These are phyloP conservation scores for Linderina pennispora DNA, from an alignment of 192 early-diverging fungal genomes.

Conservation along the genomic window DNA sequence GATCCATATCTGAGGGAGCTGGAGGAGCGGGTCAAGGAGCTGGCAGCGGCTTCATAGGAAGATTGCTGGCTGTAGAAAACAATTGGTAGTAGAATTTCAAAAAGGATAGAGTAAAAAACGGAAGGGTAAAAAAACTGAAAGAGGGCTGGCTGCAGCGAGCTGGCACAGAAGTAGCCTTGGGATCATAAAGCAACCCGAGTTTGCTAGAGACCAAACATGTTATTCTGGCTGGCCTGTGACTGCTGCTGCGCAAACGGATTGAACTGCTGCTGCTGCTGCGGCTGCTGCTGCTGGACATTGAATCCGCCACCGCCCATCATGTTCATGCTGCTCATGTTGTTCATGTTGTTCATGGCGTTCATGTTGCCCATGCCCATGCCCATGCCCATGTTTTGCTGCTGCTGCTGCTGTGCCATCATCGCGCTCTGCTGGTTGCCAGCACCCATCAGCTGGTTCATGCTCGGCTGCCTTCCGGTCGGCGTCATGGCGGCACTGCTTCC, in stretches of 20 bases:
- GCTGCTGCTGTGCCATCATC: no score
- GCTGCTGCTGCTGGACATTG: slow-evolving; percentile 3
- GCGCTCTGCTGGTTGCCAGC: no score
- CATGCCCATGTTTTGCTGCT: slow-evolving; percentile 8
- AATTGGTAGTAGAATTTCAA: no score
- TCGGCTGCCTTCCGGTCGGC: slow-evolving; percentile 11
- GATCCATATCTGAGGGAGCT: slow-evolving; percentile 59
- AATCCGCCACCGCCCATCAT: no score
- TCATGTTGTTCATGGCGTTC: slow-evolving; percentile 21
- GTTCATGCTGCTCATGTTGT: no score
- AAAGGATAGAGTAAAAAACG: no score
- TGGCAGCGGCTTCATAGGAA: no score
- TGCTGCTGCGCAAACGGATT: slow-evolving; percentile 10
- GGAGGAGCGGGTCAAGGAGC: slow-evolving; percentile 17
- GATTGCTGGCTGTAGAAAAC: no score
- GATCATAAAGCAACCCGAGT: no score
- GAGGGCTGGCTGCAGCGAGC: no score
- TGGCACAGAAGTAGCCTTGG: no score
- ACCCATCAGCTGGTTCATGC: slow-evolving; percentile 44
- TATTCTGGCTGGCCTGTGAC: slow-evolving; percentile 26
- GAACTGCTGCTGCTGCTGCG: slow-evolving; percentile 1
- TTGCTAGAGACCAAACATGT: slow-evolving; percentile 33
- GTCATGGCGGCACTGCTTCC: neutral
- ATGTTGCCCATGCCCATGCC: neutral
- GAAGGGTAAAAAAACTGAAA: neutral